These are phyloP conservation scores for Cephalotrichum gorgonifer DNA, from an alignment of 2,329 filamentous ascomycete species.

Conservation along the genomic window DNA sequence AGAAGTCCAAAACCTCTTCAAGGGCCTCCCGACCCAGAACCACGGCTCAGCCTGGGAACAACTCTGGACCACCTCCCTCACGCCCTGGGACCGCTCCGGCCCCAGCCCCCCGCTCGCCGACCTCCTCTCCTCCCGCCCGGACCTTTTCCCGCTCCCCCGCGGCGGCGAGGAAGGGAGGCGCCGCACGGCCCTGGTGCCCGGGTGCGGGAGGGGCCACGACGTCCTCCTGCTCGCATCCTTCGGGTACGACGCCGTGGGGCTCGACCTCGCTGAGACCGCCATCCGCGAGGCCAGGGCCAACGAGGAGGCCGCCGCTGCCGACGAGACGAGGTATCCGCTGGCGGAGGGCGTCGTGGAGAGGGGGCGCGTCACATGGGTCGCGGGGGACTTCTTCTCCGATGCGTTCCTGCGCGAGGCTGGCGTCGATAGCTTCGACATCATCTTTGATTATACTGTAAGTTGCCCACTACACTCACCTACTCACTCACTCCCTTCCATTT, in stretches of 20 bases:
- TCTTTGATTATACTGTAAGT: conserved; percentile 53
- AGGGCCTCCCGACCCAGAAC: background rate
- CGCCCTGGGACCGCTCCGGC: conserved; percentile 47
- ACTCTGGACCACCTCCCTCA: conserved; percentile 32
- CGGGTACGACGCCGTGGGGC: conserved; percentile 67
- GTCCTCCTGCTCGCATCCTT: conserved; percentile 62
- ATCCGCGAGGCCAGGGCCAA: conserved; percentile 28
- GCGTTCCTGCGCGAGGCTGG: conserved; percentile 38
- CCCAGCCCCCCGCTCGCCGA: conserved; percentile 45
- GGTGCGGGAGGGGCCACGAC: conserved; percentile 76
- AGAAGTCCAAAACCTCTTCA: background rate
- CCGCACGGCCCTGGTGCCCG: conserved; percentile 58
- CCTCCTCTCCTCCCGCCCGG: conserved; percentile 31
- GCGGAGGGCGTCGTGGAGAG: conserved; percentile 26
- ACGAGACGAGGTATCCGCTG: conserved; percentile 28
- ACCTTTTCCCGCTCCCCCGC: conserved; percentile 27
- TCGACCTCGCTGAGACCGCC: conserved; percentile 52
- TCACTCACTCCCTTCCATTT: background rate
- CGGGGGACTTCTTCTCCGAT: conserved; percentile 57
- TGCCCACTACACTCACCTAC: background rate
- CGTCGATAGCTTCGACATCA: conserved; percentile 49
- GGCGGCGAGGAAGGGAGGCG: conserved; percentile 11
- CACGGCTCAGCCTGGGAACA: conserved; percentile 33
- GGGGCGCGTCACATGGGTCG: conserved; percentile 45
- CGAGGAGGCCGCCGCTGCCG: conserved; percentile 13